phyloP scores from a whole-genome alignment of 1,139 yeast genomes.

The Nakaseomyces uthaithaninus region DNA sequence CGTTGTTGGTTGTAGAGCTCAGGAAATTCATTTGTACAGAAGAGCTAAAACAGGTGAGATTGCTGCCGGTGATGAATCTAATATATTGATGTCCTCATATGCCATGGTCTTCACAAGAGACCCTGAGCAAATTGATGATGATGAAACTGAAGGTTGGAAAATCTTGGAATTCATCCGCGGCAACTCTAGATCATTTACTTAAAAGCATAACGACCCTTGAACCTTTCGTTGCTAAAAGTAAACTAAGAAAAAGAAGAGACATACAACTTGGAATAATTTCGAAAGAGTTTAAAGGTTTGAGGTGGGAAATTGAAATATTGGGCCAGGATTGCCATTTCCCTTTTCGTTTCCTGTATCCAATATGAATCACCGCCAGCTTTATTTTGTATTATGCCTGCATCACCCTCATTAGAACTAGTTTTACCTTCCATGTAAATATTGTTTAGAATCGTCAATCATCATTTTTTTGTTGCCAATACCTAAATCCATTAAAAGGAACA shows the following conservation, averaged over 20 bases:
- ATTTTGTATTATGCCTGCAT: neutral
- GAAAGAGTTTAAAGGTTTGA: neutral
- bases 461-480: too few species aligned
- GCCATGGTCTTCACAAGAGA: constrained; percentile 93
- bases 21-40: constrained; percentile 86
- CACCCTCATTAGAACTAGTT: neutral
- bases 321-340: neutral
- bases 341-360: neutral
- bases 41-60: constrained; percentile 87
- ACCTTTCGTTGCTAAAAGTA: too few species aligned
- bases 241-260: too few species aligned
- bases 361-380: too few species aligned
- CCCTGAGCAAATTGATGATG: constrained; percentile 85
- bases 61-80: constrained; percentile 94
- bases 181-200: constrained; percentile 83
- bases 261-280: too few species aligned
- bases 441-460: constrained; percentile 3
- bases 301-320: neutral
- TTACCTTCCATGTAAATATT: constrained; percentile 5
- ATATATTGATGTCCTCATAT: constrained; percentile 84
- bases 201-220: neutral
- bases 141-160: constrained; percentile 96
- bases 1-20: constrained; percentile 94
- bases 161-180: constrained; percentile 92
- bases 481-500: too few species aligned